Evolutionary conservation across 2,329 filamentous ascomycete species (phyloP), one percentile per base, ranked within the genome.

Genomic region (Pezicula carpinea): DNA sequence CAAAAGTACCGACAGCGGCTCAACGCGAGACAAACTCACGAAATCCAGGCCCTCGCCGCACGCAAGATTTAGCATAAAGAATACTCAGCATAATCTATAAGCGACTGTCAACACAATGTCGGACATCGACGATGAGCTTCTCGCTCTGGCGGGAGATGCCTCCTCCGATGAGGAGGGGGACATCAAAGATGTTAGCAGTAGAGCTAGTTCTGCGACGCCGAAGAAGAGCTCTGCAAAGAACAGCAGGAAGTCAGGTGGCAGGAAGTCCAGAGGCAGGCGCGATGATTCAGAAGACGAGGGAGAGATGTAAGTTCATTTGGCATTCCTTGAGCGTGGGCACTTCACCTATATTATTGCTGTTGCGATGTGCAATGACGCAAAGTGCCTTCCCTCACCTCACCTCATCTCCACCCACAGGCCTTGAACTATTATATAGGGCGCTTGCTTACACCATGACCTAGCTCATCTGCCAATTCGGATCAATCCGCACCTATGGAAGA

Each of bases 401-500:
- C 23, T 11, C 26, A 29, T 29, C 26, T 11, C 3, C 26, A 29
- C 26, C 26, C 26, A 11, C 26, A 29, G 2, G 3, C 13, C 13
- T 29, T 29, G 13, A 13, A 1, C 26, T 3, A 10, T 11, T 29
- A 5, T 29, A 8, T 29, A 10, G 13, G 13, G 26, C 26, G 26
- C 26, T 29, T 38, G 18, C 33, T 41, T 49, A 35, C 40, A n/a
- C 29, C 11, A 19, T 26, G 17, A n/a, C 34, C 29, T 23, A 46
- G 38, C 6, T 75, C 72, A n/a, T 86, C 86, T 15, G 85, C 82
- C 43, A 78, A 82, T 63, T 95, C 89, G 5, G 79, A 87, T 44
- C 79, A 85, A 60, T 95, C 90, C 10, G 90, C 84, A 18, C 85
- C 88, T 18, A 95, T 96, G 89, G 89, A 92, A 50, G 88, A 93